Base-by-base conservation (phyloP, 2,329 filamentous ascomycete genomes). In the Fusarium chuoi region DNA sequence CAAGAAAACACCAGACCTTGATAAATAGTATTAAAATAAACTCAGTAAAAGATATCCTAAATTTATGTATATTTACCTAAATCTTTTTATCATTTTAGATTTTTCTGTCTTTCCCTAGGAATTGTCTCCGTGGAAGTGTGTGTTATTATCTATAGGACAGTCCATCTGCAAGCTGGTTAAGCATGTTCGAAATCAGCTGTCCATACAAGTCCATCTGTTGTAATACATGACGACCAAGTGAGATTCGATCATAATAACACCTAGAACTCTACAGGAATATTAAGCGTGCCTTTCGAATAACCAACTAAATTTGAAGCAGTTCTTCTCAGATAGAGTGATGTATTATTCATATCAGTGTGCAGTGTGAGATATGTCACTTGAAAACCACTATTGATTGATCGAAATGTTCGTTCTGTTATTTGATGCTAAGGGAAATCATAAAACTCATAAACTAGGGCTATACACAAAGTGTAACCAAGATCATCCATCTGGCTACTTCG, bases 341-440 rank as follows among this genome's bases (percentile, higher is more conserved):
- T 51, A 36, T 18, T 10, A 6, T 22, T 36, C n/a, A 24, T 15
- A 20, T n/a, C 15, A 13, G 11, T 30, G 15, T 28, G 26, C 8
- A 36, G 14, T 8, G n/a, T 24, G 17, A 42, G 39, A 56, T 12
- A 44, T 24, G n/a, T 61, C 18, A 49, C 30, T 42, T 22, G 35
- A 24, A 41, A 41, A 18, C 6, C 26, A n/a, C n/a, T n/a, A n/a
- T 44, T 57, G 8, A n/a, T 51, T 70, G 60, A 75, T 69, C 64
- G 67, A 75, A 76, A 74, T 60, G 35, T 62, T 65, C 62, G 65
- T 70, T 76, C 68, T 75, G 57, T 71, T 77, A 73, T 74, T 41
- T 78, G 59, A 75, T 78, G 56, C 70, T 68, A 74, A 75, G 36
- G 61, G 62, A 76, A 77, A 72, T 78, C 77, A 78, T 78, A 70